Evolutionary conservation across 2,329 filamentous ascomycete genomes (phyloP).

Genomic region (Trichophyton benhamiae): DNA sequence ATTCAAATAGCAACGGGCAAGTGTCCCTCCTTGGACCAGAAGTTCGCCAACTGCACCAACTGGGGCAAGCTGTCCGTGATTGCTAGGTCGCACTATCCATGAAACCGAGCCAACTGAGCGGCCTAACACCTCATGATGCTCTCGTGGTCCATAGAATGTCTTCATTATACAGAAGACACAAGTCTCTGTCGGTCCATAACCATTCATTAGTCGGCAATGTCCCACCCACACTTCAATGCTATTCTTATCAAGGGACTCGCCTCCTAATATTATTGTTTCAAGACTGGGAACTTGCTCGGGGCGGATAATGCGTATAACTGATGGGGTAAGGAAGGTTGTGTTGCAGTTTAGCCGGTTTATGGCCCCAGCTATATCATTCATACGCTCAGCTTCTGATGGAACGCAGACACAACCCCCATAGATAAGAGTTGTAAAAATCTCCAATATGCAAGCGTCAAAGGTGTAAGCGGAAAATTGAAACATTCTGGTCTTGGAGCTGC

Average conservation of each 20-base stretch:
- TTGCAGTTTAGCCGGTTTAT: constrained; percentile 41
- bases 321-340: constrained; percentile 47
- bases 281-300: constrained; percentile 32
- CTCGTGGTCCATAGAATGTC: neutral
- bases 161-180: neutral
- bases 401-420: constrained; percentile 49
- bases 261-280: constrained; percentile 24
- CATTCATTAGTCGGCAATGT: constrained; percentile 27
- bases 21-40: constrained; percentile 26
- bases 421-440: constrained; percentile 32
- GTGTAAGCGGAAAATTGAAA: constrained; percentile 34
- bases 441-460: constrained; percentile 3
- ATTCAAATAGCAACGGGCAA: constrained; percentile 32
- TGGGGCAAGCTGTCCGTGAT: constrained; percentile 24
- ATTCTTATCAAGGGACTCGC: constrained; percentile 17
- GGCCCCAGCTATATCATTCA: constrained; percentile 38
- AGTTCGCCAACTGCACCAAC: constrained; percentile 29
- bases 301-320: constrained; percentile 40
- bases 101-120: constrained; percentile 14
- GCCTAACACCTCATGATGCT: constrained; percentile 27
- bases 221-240: constrained; percentile 19
- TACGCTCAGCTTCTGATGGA: constrained; percentile 38
- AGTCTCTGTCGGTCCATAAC: constrained; percentile 18
- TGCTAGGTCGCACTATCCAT: constrained; percentile 27
- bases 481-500: constrained; percentile 43